Conservation (phyloP, 139 green algal genomes). For the Tetradesmus obliquus region DNA sequence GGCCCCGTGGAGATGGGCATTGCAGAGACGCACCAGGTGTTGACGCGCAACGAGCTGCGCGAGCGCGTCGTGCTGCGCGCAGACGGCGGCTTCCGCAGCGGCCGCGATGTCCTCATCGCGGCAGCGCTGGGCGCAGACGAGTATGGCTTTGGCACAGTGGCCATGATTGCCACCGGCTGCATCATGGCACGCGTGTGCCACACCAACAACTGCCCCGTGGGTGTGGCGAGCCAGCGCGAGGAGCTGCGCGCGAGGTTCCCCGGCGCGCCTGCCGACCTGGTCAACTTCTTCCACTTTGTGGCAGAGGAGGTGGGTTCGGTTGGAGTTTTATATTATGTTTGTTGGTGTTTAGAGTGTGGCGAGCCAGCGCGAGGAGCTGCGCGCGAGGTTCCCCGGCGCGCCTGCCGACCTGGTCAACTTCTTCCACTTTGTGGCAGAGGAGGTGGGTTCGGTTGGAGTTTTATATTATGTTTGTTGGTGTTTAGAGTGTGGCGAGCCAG, state of each 20-base stretch:
- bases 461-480: neutral
- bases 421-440: conserved; percentile 96
- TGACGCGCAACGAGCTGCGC: conserved; percentile 93
- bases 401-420: conserved; percentile 97
- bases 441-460: conserved; percentile 60
- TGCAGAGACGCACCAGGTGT: conserved; percentile 66
- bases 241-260: conserved; percentile 98
- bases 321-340: neutral
- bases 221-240: conserved; percentile 96
- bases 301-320: conserved; percentile 81
- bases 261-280: conserved; percentile 89
- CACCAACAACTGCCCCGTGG: conserved; percentile 99
- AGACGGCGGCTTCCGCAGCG: conserved; percentile 95
- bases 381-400: conserved; percentile 89
- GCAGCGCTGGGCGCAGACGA: conserved; percentile 96
- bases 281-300: conserved; percentile 99
- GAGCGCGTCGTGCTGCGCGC: conserved; percentile 94
- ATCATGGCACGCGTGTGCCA: conserved; percentile 99
- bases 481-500: conserved; percentile 70
- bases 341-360: conserved; percentile 34
- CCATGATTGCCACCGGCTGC: conserved; percentile 99
- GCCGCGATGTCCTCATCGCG: conserved; percentile 91
- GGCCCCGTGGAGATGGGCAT: conserved; percentile 89
- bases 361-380: conserved; percentile 82
- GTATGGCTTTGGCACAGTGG: conserved; percentile 97